Evolutionary conservation across 148 eudicot species (phyloP).

Genomic region (Limonium bicolor): DNA sequence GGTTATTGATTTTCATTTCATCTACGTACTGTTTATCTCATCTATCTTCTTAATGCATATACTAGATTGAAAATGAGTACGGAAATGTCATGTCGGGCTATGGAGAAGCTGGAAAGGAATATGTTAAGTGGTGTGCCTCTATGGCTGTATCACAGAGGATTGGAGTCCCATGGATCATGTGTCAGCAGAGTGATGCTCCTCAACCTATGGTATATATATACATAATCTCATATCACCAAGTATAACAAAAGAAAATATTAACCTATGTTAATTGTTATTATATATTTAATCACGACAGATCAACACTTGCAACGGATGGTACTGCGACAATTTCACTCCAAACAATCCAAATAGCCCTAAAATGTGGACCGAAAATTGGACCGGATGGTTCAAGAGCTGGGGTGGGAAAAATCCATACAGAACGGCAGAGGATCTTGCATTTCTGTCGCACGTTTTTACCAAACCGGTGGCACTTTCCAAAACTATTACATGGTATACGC

Average conservation of each 20-base stretch:
- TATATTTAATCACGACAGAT: slow-evolving; percentile 12
- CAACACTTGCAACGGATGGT: slow-evolving; percentile 39
- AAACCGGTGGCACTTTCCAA: slow-evolving; percentile 17
- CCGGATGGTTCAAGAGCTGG: slow-evolving; percentile 41
- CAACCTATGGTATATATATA: slow-evolving; percentile 21
- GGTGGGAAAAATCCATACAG: slow-evolving; percentile 21
- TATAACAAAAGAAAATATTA: no score
- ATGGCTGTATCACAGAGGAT: slow-evolving; percentile 1
- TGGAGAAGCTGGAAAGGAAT: neutral
- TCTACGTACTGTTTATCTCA: no score
- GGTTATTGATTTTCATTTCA: neutral
- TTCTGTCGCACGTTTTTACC: slow-evolving; percentile 24
- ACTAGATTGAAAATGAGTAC: slow-evolving; percentile 4
- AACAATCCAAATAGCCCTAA: slow-evolving; percentile 27
- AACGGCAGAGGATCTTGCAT: slow-evolving; percentile 26
- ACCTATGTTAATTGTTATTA: no score
- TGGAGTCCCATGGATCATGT: slow-evolving; percentile 43
- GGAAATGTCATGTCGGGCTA: neutral
- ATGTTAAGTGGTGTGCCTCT: slow-evolving; percentile 1
- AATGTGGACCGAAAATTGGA: slow-evolving; percentile 63
- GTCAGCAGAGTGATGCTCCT: slow-evolving; percentile 36
- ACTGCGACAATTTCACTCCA: slow-evolving; percentile 30
- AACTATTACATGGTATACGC: slow-evolving; percentile 32
- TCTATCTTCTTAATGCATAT: neutral
- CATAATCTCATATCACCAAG: no score